These are phyloP conservation scores for Stagonosporopsis cucurbitacearum DNA, from an alignment of 2,329 filamentous ascomycete species.

Conservation along the genomic window DNA sequence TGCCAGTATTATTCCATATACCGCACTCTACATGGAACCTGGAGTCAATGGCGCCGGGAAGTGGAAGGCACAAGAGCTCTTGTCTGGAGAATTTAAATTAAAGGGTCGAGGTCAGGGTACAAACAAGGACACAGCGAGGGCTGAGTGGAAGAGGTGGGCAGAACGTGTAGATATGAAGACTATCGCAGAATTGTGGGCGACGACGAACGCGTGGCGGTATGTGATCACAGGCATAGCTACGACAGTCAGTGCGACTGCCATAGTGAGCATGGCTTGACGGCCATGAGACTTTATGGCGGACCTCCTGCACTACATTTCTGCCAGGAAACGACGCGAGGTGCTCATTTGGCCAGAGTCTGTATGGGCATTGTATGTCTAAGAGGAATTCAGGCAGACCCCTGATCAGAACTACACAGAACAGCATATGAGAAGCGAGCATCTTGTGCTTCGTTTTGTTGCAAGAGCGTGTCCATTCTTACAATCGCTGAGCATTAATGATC, in stretches of 20 bases:
- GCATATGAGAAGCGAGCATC: neutral
- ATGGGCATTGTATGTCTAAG: constrained; percentile 1
- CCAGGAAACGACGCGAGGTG: neutral
- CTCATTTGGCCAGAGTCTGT: neutral
- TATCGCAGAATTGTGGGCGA: constrained; percentile 27
- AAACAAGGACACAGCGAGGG: constrained; percentile 24
- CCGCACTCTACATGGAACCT: constrained; percentile 50
- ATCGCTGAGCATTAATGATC: neutral
- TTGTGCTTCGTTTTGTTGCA: neutral
- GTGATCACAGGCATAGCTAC: constrained; percentile 24
- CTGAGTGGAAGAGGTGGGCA: constrained; percentile 25
- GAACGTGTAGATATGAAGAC: constrained; percentile 29
- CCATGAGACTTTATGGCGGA: neutral
- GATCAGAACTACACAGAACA: neutral
- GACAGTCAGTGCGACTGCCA: constrained; percentile 25
- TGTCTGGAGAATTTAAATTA: constrained; percentile 34
- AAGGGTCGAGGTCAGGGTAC: constrained; percentile 20
- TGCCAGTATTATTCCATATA: constrained; percentile 45
- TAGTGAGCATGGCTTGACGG: neutral
- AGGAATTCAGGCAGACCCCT: neutral
- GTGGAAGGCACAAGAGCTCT: constrained; percentile 47
- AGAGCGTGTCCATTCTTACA: neutral
- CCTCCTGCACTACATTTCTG: neutral
- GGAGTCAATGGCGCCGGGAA: constrained; percentile 49
- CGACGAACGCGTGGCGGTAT: constrained; percentile 28